A percentile compares a stretch with the other conserved stretches of the same genome.
phyloP scores from a whole-genome alignment of 441 rosid species.

The Arabidopsis hybrid region DNA sequence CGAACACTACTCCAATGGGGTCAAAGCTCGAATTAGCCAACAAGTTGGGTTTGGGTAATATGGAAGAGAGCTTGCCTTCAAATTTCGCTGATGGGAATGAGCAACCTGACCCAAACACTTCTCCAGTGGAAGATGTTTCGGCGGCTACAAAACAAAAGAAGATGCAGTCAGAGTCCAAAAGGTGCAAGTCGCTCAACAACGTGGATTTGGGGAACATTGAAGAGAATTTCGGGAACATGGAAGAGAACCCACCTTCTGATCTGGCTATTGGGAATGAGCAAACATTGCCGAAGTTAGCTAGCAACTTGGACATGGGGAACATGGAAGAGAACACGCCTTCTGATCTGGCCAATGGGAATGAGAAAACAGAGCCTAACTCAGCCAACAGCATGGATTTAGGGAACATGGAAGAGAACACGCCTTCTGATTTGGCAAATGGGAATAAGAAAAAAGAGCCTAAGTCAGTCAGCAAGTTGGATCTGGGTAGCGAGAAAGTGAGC shows the following conservation, averaged over 20 bases:
- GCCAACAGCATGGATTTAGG: conserved; percentile 8
- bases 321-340: conserved; percentile 6
- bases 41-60: conserved; percentile 11
- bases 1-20: conserved; percentile 14
- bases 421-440: conserved; percentile 6
- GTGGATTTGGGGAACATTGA: conserved; percentile 19
- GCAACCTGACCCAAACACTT: conserved; percentile 24
- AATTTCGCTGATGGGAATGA: conserved; percentile 22
- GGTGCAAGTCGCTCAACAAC: conserved; percentile 12
- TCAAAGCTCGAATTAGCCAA: conserved; percentile 18
- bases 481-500: conserved; percentile 5
- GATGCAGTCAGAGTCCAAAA: conserved; percentile 23
- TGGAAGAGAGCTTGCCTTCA: conserved; percentile 31
- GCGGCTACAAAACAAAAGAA: conserved; percentile 12
- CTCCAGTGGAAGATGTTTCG: conserved; percentile 20
- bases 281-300: neutral
- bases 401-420: conserved; percentile 32
- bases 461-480: neutral
- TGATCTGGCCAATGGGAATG: conserved; percentile 21
- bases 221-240: conserved; percentile 10
- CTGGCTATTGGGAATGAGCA: conserved; percentile 1
- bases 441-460: conserved; percentile 11
- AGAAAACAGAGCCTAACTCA: conserved; percentile 5
- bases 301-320: conserved; percentile 18
- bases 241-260: neutral